phyloP scores from a whole-genome alignment of 1,139 yeast genomes.

The Yamadazyma siamensis region DNA sequence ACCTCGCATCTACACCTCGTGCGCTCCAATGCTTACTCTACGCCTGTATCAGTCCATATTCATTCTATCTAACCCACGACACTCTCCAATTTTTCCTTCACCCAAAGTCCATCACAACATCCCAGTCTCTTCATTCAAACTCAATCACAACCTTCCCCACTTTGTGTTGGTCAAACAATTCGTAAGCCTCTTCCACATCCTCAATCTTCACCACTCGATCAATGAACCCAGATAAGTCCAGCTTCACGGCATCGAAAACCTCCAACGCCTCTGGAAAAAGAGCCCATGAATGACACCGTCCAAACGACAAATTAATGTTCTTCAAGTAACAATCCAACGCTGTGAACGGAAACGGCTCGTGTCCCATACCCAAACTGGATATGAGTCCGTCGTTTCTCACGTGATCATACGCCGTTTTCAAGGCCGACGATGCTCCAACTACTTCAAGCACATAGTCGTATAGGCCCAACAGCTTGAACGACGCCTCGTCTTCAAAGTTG shows the following conservation, averaged over 20 bases:
- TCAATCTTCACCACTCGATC: conserved; percentile 44
- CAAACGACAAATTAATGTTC: conserved; percentile 57
- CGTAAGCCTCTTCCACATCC: conserved; percentile 47
- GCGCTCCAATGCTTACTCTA: too few species aligned
- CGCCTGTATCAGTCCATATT: too few species aligned
- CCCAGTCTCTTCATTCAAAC: too few species aligned
- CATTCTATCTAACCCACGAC: too few species aligned
- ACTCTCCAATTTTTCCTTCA: too few species aligned
- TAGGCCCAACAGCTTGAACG: conserved; percentile 29
- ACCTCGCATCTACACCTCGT: too few species aligned
- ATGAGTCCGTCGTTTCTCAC: conserved; percentile 61
- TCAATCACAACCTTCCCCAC: conserved; percentile 57
- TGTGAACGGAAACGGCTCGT: conserved; percentile 53
- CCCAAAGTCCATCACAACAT: too few species aligned
- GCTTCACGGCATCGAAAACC: conserved; percentile 43
- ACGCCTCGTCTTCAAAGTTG: conserved; percentile 28
- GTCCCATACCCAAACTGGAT: conserved; percentile 61
- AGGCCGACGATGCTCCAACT: conserved; percentile 52
- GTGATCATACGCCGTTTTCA: conserved; percentile 48
- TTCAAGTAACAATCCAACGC: conserved; percentile 59
- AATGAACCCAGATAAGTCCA: conserved; percentile 45
- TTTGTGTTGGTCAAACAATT: conserved; percentile 49
- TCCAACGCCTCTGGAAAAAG: conserved; percentile 52
- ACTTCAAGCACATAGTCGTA: conserved; percentile 59
- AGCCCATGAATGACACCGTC: conserved; percentile 63